phyloP scores from a whole-genome alignment of 495 filamentous ascomycete species.

The Trichoderma orchidacearum region DNA sequence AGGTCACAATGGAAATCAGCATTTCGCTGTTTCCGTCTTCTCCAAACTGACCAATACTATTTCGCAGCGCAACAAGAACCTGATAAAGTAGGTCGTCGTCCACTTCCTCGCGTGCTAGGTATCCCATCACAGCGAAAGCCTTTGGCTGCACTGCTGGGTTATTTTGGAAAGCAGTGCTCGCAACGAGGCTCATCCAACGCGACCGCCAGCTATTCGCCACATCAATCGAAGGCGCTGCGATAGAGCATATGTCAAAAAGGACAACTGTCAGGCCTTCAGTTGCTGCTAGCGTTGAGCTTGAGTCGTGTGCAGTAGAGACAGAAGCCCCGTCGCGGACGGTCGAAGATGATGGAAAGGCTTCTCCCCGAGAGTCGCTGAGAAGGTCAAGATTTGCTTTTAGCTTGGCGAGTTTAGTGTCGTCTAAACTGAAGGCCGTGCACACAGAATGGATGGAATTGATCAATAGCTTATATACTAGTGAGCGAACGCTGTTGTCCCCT shows the following conservation, averaged over 20 bases:
- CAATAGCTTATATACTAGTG: conserved; percentile 43
- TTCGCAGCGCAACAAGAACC: conserved; percentile 49
- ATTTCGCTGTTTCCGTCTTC: conserved; percentile 48
- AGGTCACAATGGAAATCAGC: conserved; percentile 49
- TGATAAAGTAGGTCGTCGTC: conserved; percentile 58
- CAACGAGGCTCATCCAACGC: conserved; percentile 56
- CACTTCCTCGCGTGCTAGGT: conserved; percentile 50
- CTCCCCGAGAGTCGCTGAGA: conserved; percentile 40
- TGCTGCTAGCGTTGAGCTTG: conserved; percentile 28
- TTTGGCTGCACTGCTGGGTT: conserved; percentile 55
- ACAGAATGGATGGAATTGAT: conserved; percentile 53
- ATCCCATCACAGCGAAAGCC: conserved; percentile 57
- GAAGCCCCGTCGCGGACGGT: conserved; percentile 26
- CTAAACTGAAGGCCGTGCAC: conserved; percentile 44
- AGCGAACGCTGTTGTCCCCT: conserved; percentile 37
- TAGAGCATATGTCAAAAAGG: conserved; percentile 44
- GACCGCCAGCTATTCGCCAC: conserved; percentile 56
- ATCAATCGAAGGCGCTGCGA: conserved; percentile 48
- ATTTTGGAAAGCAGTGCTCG: conserved; percentile 56
- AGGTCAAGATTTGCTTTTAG: conserved; percentile 37
- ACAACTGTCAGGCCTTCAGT: conserved; percentile 40
- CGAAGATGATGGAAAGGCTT: conserved; percentile 28
- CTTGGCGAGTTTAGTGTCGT: conserved; percentile 37
- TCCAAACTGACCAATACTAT: conserved; percentile 42
- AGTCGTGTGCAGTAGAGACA: conserved; percentile 32